Base-by-base conservation (phyloP, 1,284 basidiomycete species). In the Melampsora americana region DNA sequence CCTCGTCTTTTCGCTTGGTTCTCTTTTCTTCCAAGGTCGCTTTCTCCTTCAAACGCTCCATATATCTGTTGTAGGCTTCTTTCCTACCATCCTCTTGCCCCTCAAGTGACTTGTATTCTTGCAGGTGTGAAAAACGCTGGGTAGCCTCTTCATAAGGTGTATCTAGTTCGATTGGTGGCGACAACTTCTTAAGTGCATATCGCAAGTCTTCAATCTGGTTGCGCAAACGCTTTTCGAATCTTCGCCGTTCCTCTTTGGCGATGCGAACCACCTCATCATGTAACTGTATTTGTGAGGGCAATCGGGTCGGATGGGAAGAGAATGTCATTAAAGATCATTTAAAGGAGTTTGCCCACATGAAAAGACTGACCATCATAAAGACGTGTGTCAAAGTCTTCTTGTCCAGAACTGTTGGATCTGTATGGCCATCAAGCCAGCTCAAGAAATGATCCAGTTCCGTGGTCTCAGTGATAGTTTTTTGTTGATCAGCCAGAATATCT, bases 151-250 rank as follows among this genome's bases (percentile, higher is more conserved):
- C 93, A 80, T 90, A 96, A 0, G 89, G 82, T 77, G 89, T 82
- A 30, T 85, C 88, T 59, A 93, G 81, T 78, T 93, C 90, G 60
- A 95, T 84, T 0, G 91, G 87, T 46, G 93, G 90, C 0, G 91
- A 84, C 5, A 95, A 85, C 81, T 95, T 95, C 84, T 92, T 94
- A 78, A 98, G 86, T 0, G 94, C 96, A 83, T 98, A 97, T 3
- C 96, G 90, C 46, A 99, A 86, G 81, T 99, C 96, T 82, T 99
- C 95, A 80, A 96, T 92, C 75, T 92, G 84, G 82, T 96, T 91
- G 28, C 95, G 87, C 78, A 90, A 88, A 80, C 88, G 89, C 64
- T 93, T 87, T 83, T 99, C 96, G 0, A 89, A 85, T 30, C 91
- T 86, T 18, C 92, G 87, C 79, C 86, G 89, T 83, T 92, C 93